phyloP scores from a whole-genome alignment of 306 rosid genomes.

The Pachyrhizus erosus region DNA sequence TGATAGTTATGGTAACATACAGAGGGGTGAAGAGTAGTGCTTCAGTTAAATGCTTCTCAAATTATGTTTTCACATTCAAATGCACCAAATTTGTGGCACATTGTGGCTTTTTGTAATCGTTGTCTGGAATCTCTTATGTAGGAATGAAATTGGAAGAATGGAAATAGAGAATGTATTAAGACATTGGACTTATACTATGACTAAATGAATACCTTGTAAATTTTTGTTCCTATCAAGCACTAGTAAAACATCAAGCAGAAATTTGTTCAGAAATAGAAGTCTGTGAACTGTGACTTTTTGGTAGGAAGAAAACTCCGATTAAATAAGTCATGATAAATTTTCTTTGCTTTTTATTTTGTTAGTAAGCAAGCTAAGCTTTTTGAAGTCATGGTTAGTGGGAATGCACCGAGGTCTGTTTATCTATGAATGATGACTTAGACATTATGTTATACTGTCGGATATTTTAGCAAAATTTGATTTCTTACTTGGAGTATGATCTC shows the following conservation, averaged over 20 bases:
- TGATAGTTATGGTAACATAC: neutral
- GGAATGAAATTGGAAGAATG: constrained; percentile 8
- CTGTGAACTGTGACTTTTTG: neutral
- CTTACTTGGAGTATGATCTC: constrained; percentile 20
- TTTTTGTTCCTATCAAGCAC: constrained; percentile 2
- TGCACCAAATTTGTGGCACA: neutral
- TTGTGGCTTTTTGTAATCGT: constrained; percentile 5
- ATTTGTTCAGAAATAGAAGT: neutral
- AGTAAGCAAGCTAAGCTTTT: neutral
- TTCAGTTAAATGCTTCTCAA: neutral
- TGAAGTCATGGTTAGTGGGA: neutral
- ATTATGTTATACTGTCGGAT: neutral
- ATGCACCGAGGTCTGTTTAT: neutral
- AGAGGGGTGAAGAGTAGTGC: neutral
- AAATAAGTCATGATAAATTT: neutral
- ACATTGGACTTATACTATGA: neutral
- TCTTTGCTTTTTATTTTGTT: neutral
- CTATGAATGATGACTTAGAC: neutral
- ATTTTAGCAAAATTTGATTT: constrained; percentile 5
- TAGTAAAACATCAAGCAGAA: constrained; percentile 16
- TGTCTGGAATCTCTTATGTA: neutral
- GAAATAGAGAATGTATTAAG: constrained; percentile 21
- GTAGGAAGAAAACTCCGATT: neutral
- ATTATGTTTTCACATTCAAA: constrained; percentile 12
- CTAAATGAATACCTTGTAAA: constrained; percentile 12